A percentile compares a stretch with the other conserved stretches of the same genome.
These are phyloP conservation scores for Irpex lacteus DNA, from an alignment of 1,284 basidiomycete genomes.

Conservation along the genomic window DNA sequence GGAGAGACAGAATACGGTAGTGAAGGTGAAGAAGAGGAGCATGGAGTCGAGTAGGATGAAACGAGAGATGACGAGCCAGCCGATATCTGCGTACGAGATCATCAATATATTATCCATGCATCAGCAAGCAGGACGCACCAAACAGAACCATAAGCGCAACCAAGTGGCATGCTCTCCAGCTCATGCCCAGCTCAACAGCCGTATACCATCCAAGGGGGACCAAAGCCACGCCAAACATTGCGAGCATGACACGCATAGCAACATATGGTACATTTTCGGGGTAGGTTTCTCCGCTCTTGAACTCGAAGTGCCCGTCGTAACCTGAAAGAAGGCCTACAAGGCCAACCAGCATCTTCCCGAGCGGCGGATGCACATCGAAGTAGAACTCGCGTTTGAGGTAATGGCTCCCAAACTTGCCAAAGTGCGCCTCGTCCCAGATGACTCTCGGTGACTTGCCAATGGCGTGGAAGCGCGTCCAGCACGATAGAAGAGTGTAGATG, in stretches of 20 bases:
- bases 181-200: conserved; percentile 93
- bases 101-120: too few relatives aligned
- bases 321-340: conserved; percentile 89
- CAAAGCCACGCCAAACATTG: conserved; percentile 91
- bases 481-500: conserved; percentile 89
- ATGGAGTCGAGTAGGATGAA: conserved; percentile 98
- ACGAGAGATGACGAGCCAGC: conserved; percentile 94
- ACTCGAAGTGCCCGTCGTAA: conserved; percentile 91
- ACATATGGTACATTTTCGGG: conserved; percentile 87
- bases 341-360: conserved; percentile 98
- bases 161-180: conserved; percentile 84
- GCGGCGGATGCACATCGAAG: conserved; percentile 94
- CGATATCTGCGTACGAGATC: too few relatives aligned
- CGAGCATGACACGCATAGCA: conserved; percentile 93
- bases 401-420: conserved; percentile 95
- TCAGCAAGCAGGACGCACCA: conserved; percentile 48
- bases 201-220: conserved; percentile 98
- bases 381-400: conserved; percentile 97
- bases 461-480: conserved; percentile 92
- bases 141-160: conserved; percentile 93
- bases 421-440: conserved; percentile 99
- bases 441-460: conserved; percentile 89
- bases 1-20: conserved; percentile 91
- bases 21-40: conserved; percentile 97
- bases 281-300: conserved; percentile 90